A percentile compares a stretch with the other conserved stretches of the same genome.
phyloP scores from a whole-genome alignment of 345 rosid genomes.

The Citrus sp. region DNA sequence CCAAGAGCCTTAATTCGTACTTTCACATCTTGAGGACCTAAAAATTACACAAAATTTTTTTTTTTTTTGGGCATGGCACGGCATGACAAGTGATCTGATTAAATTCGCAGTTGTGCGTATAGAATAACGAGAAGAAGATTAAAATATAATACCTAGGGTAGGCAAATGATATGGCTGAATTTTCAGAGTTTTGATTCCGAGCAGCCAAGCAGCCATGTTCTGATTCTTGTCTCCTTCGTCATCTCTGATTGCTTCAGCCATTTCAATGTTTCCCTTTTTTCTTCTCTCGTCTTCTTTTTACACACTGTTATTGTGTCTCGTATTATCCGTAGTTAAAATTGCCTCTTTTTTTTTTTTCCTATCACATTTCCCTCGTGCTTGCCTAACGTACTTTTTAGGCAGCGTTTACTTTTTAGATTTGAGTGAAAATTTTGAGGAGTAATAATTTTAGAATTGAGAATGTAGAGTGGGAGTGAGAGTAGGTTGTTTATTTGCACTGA shows the following conservation, averaged over 20 bases:
- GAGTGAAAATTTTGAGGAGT: too few relatives aligned
- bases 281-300: too few relatives aligned
- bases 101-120: not conserved
- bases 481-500: too few relatives aligned
- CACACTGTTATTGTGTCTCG: not conserved
- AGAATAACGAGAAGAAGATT: not conserved
- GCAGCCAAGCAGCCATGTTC: slow-evolving; percentile 67
- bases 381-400: too few relatives aligned
- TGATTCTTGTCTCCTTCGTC: slow-evolving; percentile 36
- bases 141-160: slow-evolving; percentile 35
- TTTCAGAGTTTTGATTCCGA: slow-evolving; percentile 48
- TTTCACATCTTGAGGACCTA: slow-evolving; percentile 54
- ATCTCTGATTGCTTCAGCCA: slow-evolving; percentile 13
- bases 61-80: too few relatives aligned
- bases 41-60: not conserved
- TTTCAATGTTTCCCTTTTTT: not conserved
- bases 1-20: slow-evolving; percentile 58
- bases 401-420: too few relatives aligned
- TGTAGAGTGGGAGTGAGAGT: too few relatives aligned
- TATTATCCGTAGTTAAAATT: not conserved
- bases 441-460: too few relatives aligned
- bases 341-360: not conserved
- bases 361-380: not conserved
- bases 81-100: not conserved
- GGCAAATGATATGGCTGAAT: slow-evolving; percentile 60